Evolutionary conservation across 1,139 yeast genomes (phyloP).

Genomic region (Protomyces gravidus): DNA sequence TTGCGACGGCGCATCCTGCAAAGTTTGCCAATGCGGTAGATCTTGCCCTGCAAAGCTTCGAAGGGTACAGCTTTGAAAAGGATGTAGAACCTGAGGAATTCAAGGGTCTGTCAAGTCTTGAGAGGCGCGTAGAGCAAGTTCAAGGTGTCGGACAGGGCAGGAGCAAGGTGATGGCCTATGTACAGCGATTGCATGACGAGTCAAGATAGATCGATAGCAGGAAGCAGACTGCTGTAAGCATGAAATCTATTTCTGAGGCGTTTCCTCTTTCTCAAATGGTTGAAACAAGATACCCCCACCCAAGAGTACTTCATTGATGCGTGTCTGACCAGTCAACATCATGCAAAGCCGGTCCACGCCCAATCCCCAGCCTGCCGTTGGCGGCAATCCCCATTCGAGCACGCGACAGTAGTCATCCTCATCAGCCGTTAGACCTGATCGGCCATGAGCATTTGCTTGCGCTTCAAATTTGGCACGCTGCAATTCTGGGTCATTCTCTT

Average conservation of each 20-base stretch:
- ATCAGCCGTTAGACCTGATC: slow-evolving; percentile 62
- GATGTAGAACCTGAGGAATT: slow-evolving; percentile 88
- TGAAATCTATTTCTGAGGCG: background rate
- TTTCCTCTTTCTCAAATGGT: background rate
- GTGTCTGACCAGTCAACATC: slow-evolving; percentile 59
- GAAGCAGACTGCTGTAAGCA: background rate
- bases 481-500: slow-evolving; percentile 77
- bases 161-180: slow-evolving; percentile 25
- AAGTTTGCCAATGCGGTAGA: slow-evolving; percentile 95
- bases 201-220: background rate
- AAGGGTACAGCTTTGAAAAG: slow-evolving; percentile 66
- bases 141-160: slow-evolving; percentile 45
- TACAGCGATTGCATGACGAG: slow-evolving; percentile 9
- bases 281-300: slow-evolving; percentile 73
- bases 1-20: slow-evolving; percentile 98
- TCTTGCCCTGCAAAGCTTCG: slow-evolving; percentile 59
- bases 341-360: slow-evolving; percentile 86
- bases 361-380: slow-evolving; percentile 97
- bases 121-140: slow-evolving; percentile 70
- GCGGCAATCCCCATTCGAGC: slow-evolving; percentile 92
- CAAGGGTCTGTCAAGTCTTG: slow-evolving; percentile 62
- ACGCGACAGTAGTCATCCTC: slow-evolving; percentile 67
- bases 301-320: slow-evolving; percentile 75
- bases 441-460: slow-evolving; percentile 53
- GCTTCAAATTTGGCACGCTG: slow-evolving; percentile 58